phyloP scores from a whole-genome alignment of 2,329 filamentous ascomycete species.

The Penicillium sp. region DNA sequence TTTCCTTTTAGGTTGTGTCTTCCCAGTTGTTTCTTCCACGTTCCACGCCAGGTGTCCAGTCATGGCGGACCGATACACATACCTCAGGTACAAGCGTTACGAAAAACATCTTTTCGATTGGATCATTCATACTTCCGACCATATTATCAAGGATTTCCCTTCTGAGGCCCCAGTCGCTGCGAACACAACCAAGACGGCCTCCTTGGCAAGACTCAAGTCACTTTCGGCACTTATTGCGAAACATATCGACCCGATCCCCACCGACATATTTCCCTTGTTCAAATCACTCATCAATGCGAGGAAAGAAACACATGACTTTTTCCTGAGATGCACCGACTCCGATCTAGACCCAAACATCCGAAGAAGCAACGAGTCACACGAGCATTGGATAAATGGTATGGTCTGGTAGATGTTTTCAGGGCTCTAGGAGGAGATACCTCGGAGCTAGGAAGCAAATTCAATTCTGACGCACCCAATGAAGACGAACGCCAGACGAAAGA shows the following conservation, averaged over 20 bases:
- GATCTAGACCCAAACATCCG: background rate
- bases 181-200: background rate
- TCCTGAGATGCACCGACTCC: background rate
- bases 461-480: too few relatives aligned
- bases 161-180: background rate
- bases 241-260: background rate
- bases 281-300: background rate
- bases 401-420: background rate
- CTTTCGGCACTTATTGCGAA: background rate
- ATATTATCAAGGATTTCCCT: background rate
- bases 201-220: background rate
- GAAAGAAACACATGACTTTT: background rate
- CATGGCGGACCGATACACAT: background rate
- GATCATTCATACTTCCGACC: background rate
- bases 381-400: background rate
- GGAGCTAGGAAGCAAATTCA: too few relatives aligned
- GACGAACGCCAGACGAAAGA: too few relatives aligned
- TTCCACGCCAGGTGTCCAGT: too few relatives aligned
- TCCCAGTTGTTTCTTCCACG: too few relatives aligned
- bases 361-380: background rate
- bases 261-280: background rate
- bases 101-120: background rate
- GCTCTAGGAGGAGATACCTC: too few relatives aligned
- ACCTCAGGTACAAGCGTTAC: background rate
- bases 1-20: too few relatives aligned